Base-by-base conservation (phyloP, 352 stramenopile species). In the Elongisporangium prolatum region DNA sequence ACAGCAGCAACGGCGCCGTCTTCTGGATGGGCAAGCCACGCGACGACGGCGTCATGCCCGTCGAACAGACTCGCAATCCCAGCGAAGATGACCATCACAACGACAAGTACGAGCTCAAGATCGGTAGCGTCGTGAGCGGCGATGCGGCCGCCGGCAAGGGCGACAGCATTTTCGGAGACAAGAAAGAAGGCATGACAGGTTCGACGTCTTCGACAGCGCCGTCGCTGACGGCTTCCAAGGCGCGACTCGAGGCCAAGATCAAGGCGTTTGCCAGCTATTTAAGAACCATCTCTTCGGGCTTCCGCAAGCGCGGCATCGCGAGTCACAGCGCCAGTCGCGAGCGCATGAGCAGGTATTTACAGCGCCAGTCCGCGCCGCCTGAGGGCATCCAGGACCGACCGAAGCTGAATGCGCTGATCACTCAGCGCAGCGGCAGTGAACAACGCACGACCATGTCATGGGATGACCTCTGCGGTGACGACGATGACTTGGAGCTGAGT, bases 381-480 rank as follows among this genome's bases (percentile, higher is more conserved):
- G 64, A 64, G 9, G 63, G 65, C 34, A 67, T 69, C 53, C n/a
- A 13, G 4, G 55, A 66, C 49, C 64, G 70, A 22, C 75, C 68
- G n/a, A 82, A 82, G 54, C 54, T 79, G 9, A 79, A 77, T 52
- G 65, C 71, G 20, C 72, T 77, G 48, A 68, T 74, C 50, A 71
- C 67, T 10, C 67, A 68, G 18, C 65, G 77, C 68, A 82, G 72
- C 59, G 76, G 70, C 37, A 72, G 57, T 28, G 70, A 72, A 25
- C 72, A 78, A 55, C 70, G 59, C 24, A 79, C 72, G 21, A 82
- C 68, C 18, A 56, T 82, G 21, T 82, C 72, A 9, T 79, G 72
- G 72, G 72, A 75, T 21, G 72, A 82, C 61, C 61, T 77, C 34
- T 18, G 21, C 5, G 20, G 56, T 6, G 62, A 69, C 48, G 53